Conservation (phyloP, 129 eudicot species). For the Flaveria sonorensis region DNA sequence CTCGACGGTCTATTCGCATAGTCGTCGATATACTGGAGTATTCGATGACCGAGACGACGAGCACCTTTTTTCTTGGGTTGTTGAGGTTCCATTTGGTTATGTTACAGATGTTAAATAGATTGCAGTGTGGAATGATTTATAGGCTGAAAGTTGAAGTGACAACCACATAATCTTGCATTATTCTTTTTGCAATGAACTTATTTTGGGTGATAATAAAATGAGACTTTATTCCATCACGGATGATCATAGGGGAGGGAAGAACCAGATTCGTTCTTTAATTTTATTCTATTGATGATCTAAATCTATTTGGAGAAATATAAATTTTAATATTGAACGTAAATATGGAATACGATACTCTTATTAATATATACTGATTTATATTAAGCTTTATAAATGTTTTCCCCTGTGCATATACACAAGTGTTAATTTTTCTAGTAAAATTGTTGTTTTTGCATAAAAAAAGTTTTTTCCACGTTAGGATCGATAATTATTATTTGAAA, state of each 20-base stretch:
- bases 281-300: too few relatives aligned
- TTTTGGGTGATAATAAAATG: not conserved
- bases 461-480: too few relatives aligned
- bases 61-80: slow-evolving; percentile 14
- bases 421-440: too few relatives aligned
- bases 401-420: too few relatives aligned
- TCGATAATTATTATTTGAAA: too few relatives aligned
- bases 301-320: too few relatives aligned
- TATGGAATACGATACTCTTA: too few relatives aligned
- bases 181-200: not conserved
- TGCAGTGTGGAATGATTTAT: slow-evolving; percentile 21
- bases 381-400: too few relatives aligned
- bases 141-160: slow-evolving; percentile 17
- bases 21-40: slow-evolving; percentile 19
- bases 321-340: too few relatives aligned
- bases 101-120: not conserved
- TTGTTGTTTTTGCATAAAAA: too few relatives aligned
- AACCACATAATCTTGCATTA: slow-evolving; percentile 4
- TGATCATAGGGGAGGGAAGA: slow-evolving; percentile 6
- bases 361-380: too few relatives aligned
- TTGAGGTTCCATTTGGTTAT: slow-evolving; percentile 40
- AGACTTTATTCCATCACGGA: slow-evolving; percentile 23
- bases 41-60: slow-evolving; percentile 5
- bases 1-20: slow-evolving; percentile 20
- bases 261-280: slow-evolving; percentile 26